phyloP scores from a whole-genome alignment of 345 rosid species.

The Boechera retrofracta region DNA sequence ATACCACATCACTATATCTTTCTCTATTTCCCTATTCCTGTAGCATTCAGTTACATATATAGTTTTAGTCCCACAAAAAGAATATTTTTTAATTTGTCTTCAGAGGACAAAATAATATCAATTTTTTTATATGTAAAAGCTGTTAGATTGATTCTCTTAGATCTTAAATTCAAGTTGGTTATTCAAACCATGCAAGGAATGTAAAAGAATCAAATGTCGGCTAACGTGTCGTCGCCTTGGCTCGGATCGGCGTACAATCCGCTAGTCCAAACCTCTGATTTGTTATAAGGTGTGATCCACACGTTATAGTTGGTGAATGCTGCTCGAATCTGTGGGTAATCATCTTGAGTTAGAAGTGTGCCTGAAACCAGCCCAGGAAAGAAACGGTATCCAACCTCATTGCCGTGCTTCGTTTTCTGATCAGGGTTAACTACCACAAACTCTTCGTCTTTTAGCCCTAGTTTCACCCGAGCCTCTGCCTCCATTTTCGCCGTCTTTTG shows the following conservation, averaged over 20 bases:
- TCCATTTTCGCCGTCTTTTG: constrained; percentile 52
- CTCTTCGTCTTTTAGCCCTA: constrained; percentile 38
- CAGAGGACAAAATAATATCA: no score
- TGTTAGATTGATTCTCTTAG: no score
- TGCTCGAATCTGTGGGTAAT: constrained; percentile 54
- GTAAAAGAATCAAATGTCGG: not conserved
- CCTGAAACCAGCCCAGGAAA: constrained; percentile 39
- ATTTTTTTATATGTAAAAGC: no score
- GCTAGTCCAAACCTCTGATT: constrained; percentile 55
- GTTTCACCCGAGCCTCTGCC: constrained; percentile 44
- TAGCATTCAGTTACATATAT: no score
- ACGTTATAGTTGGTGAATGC: constrained; percentile 58
- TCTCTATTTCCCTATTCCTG: no score
- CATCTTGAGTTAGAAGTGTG: constrained; percentile 42
- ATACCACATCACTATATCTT: no score
- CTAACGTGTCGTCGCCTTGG: constrained; percentile 56
- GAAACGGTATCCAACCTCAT: constrained; percentile 51
- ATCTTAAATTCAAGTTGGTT: not conserved
- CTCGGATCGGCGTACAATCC: constrained; percentile 55
- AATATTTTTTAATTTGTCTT: no score
- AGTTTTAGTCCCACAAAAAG: no score
- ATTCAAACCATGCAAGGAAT: not conserved
- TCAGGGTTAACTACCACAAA: constrained; percentile 49
- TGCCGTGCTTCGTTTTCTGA: constrained; percentile 52
- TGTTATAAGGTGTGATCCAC: constrained; percentile 65